phyloP scores from a whole-genome alignment of 345 rosid genomes.

The Eutrema japonicum region DNA sequence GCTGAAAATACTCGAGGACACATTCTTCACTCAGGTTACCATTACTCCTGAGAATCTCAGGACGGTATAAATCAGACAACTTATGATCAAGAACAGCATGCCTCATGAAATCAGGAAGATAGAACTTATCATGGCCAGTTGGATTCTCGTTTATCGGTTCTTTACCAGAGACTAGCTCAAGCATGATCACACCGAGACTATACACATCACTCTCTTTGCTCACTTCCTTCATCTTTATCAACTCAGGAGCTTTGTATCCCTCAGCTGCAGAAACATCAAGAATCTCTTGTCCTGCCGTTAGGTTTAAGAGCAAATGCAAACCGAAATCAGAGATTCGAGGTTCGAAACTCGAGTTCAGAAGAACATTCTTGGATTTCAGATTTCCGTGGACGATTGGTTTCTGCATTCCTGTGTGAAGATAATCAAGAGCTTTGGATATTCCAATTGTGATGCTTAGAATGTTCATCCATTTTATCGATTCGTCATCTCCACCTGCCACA shows the following conservation, averaged over 20 bases:
- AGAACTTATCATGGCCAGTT: conserved; percentile 61
- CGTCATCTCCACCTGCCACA: conserved; percentile 61
- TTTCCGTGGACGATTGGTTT: conserved; percentile 77
- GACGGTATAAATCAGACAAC: conserved; percentile 65
- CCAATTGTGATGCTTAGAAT: conserved; percentile 61
- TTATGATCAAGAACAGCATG: conserved; percentile 66
- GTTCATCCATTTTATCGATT: conserved; percentile 60
- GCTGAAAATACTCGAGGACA: conserved; percentile 68
- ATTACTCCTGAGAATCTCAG: conserved; percentile 57
- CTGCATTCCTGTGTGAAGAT: conserved; percentile 72
- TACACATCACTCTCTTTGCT: conserved; percentile 71
- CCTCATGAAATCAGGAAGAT: conserved; percentile 67
- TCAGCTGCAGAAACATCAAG: conserved; percentile 73
- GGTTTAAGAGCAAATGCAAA: conserved; percentile 67
- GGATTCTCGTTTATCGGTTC: conserved; percentile 69
- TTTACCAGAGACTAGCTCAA: conserved; percentile 79
- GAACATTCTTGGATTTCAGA: conserved; percentile 77
- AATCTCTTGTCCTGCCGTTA: conserved; percentile 71
- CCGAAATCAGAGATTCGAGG: conserved; percentile 77
- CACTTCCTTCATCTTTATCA: conserved; percentile 79
- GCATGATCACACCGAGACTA: conserved; percentile 78
- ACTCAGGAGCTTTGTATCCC: conserved; percentile 97
- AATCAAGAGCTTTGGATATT: conserved; percentile 70
- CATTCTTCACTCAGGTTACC: conserved; percentile 57
- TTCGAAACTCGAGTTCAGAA: conserved; percentile 55